Conservation (phyloP, 139 green algal genomes). For the Eudorina sp. region DNA sequence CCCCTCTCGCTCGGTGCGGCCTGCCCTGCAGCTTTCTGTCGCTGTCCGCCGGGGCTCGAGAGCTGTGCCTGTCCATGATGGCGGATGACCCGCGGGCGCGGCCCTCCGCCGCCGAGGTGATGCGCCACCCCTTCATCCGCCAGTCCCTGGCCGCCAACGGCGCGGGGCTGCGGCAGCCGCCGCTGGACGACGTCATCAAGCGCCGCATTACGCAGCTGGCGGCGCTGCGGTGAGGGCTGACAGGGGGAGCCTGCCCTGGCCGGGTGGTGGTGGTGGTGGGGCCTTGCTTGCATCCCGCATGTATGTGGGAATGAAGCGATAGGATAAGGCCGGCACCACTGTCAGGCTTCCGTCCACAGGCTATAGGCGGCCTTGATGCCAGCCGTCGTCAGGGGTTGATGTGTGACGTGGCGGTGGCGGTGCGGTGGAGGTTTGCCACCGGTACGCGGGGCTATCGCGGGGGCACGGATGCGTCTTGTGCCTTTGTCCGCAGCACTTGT, state of each 20-base stretch:
- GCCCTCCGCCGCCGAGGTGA: conserved; percentile 43
- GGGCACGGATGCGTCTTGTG: not conserved
- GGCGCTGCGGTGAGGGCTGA: not conserved
- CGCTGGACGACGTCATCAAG: conserved; percentile 30
- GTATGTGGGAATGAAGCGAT: too few relatives aligned
- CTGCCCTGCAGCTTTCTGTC: conserved; percentile 25
- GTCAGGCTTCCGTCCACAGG: too few relatives aligned
- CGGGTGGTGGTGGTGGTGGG: too few relatives aligned
- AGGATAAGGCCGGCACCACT: too few relatives aligned
- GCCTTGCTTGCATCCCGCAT: too few relatives aligned
- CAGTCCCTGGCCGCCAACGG: not conserved
- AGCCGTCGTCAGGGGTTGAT: not conserved
- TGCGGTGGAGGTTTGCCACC: not conserved
- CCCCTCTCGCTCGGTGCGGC: not conserved
- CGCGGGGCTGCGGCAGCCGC: not conserved
- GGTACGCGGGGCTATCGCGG: not conserved
- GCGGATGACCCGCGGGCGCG: conserved; percentile 43
- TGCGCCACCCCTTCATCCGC: conserved; percentile 37
- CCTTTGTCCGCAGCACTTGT: not conserved
- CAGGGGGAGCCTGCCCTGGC: not conserved
- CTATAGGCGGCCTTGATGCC: not conserved
- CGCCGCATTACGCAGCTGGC: conserved; percentile 37
- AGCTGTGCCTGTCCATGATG: conserved; percentile 63
- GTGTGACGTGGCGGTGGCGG: not conserved
- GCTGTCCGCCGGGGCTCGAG: conserved; percentile 36